Evolutionary conservation across 805 yeast genomes (phyloP).

Genomic region (Hermanozyma aechmeae): DNA sequence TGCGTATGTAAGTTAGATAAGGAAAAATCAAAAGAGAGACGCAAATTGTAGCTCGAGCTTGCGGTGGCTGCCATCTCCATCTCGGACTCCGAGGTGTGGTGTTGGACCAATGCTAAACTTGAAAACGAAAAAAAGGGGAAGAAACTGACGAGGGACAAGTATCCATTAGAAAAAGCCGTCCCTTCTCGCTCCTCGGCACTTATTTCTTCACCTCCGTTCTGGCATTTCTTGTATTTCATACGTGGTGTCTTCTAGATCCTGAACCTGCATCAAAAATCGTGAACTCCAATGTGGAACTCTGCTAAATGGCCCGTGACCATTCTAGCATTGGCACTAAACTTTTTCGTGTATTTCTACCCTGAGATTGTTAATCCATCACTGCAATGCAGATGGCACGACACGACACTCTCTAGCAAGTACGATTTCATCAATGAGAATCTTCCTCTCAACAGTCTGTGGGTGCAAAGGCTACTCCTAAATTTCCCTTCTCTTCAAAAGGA

Average conservation of each 20-base stretch:
- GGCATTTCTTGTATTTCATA: no score
- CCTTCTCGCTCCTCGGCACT: no score
- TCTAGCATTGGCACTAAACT: conserved; percentile 40
- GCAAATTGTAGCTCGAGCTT: no score
- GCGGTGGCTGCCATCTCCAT: no score
- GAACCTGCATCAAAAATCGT: no score
- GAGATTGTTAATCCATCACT: conserved; percentile 37
- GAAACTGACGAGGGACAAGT: no score
- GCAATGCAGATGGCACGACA: conserved; percentile 52
- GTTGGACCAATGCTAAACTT: no score
- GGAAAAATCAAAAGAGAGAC: not conserved
- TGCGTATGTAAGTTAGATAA: not conserved
- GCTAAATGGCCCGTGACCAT: conserved; percentile 19
- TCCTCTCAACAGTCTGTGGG: conserved; percentile 5
- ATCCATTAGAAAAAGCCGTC: no score
- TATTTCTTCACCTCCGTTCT: no score
- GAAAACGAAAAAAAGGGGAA: no score
- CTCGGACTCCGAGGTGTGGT: no score
- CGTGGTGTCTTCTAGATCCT: no score
- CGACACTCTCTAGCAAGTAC: conserved; percentile 6
- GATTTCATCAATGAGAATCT: conserved; percentile 6
- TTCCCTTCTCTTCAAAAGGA: conserved; percentile 13
- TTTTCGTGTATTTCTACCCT: conserved; percentile 71
- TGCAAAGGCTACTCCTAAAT: conserved; percentile 11
- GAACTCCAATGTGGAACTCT: not conserved